Evolutionary conservation across 1,284 basidiomycete genomes (phyloP).

Genomic region (Hymenochaete sp.): DNA sequence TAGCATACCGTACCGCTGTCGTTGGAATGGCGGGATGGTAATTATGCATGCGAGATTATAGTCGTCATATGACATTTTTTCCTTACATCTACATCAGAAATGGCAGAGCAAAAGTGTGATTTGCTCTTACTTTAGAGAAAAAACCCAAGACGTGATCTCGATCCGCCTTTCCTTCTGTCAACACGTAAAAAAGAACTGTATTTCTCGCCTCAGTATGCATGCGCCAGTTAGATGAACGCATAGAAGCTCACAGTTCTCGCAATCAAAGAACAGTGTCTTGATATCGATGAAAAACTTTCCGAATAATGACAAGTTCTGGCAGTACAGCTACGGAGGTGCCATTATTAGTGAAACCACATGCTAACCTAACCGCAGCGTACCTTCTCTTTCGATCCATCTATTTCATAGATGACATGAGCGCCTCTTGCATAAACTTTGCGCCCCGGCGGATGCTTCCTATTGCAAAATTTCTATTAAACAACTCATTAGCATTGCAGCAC

Average conservation of each 20-base stretch:
- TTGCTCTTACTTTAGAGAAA: slow-evolving; percentile 75
- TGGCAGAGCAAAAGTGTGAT: neutral
- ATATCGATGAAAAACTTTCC: slow-evolving; percentile 99
- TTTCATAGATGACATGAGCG: slow-evolving; percentile 89
- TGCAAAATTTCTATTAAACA: slow-evolving; percentile 61
- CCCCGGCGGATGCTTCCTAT: slow-evolving; percentile 74
- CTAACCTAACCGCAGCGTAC: slow-evolving; percentile 31
- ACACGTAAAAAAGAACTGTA: slow-evolving; percentile 86
- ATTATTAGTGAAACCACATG: neutral
- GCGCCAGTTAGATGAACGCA: slow-evolving; percentile 9
- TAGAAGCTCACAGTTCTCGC: slow-evolving; percentile 59
- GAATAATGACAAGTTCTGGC: slow-evolving; percentile 91
- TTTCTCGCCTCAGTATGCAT: slow-evolving; percentile 1
- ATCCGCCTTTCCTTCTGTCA: slow-evolving; percentile 79
- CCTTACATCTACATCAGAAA: slow-evolving; percentile 40
- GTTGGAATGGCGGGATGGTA: slow-evolving; percentile 89
- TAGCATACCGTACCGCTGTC: slow-evolving; percentile 86
- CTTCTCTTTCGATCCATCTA: slow-evolving; percentile 83
- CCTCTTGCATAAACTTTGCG: slow-evolving; percentile 86
- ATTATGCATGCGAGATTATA: slow-evolving; percentile 98
- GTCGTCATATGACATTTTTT: slow-evolving; percentile 92
- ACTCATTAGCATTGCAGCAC: no score
- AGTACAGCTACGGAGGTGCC: slow-evolving; percentile 63
- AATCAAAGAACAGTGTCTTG: slow-evolving; percentile 95
- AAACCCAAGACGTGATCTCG: slow-evolving; percentile 82